Evolutionary conservation across 1,139 yeast species (phyloP).

Genomic region (Yamadazyma sp.): DNA sequence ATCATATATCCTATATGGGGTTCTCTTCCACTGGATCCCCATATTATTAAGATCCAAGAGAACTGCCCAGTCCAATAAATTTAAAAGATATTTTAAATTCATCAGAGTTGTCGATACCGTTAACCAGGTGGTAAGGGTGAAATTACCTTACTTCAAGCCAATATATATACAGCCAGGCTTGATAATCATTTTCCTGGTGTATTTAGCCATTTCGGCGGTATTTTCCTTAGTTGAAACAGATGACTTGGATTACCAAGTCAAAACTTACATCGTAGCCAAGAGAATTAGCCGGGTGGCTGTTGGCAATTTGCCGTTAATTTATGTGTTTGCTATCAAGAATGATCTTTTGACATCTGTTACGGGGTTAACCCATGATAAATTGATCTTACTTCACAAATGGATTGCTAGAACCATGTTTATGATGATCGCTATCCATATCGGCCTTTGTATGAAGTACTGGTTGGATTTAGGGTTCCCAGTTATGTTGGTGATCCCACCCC

Average conservation of each 20-base stretch:
- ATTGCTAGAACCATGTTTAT: slow-evolving; percentile 40
- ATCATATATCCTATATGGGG: slow-evolving; percentile 36
- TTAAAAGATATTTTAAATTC: slow-evolving; percentile 23
- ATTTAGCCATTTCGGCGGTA: slow-evolving; percentile 27
- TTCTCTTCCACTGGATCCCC: slow-evolving; percentile 45
- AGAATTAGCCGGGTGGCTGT: slow-evolving; percentile 42
- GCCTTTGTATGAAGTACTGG: slow-evolving; percentile 40
- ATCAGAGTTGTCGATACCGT: slow-evolving; percentile 28
- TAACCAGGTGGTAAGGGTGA: slow-evolving; percentile 25
- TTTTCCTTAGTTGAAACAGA: slow-evolving; percentile 29
- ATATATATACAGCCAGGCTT: slow-evolving; percentile 45
- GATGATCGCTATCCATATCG: slow-evolving; percentile 38
- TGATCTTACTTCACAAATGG: slow-evolving; percentile 45
- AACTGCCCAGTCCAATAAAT: slow-evolving; percentile 11
- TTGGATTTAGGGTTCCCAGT: slow-evolving; percentile 33
- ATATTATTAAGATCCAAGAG: slow-evolving; percentile 18
- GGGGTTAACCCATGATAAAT: slow-evolving; percentile 44
- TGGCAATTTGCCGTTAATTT: slow-evolving; percentile 42
- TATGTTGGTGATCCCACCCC: slow-evolving; percentile 50
- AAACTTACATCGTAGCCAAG: slow-evolving; percentile 41
- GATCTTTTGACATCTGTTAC: slow-evolving; percentile 40
- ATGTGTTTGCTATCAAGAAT: slow-evolving; percentile 37
- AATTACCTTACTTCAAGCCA: slow-evolving; percentile 18
- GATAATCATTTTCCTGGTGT: slow-evolving; percentile 25
- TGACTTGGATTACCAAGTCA: slow-evolving; percentile 41